These are phyloP conservation scores for Tillandsia fasciculata DNA, from an alignment of 176 grass and related monocot genomes.

Conservation along the genomic window DNA sequence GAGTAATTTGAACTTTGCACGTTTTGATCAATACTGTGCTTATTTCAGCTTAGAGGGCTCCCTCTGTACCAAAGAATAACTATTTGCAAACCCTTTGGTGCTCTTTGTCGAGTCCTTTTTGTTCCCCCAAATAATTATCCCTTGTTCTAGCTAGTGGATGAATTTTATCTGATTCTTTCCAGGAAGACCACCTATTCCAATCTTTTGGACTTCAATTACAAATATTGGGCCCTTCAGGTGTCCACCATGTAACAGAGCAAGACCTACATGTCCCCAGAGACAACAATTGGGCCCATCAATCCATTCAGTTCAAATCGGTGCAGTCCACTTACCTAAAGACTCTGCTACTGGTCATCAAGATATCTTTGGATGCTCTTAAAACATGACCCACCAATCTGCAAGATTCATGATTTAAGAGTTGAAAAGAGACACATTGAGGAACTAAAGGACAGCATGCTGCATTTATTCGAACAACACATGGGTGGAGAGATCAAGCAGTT, in stretches of 20 bases:
- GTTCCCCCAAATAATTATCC: neutral
- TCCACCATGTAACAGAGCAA: neutral
- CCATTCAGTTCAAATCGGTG: neutral
- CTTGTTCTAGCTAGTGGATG: neutral
- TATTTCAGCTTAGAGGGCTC: too few species aligned
- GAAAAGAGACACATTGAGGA: neutral
- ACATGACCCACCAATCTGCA: neutral
- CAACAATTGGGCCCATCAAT: slow-evolving; percentile 4
- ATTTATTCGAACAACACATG: neutral
- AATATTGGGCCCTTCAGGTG: neutral
- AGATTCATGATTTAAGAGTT: neutral
- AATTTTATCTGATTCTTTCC: neutral
- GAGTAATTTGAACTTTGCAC: neutral
- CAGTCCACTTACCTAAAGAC: neutral
- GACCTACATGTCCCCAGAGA: neutral
- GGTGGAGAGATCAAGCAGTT: neutral
- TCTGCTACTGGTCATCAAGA: neutral
- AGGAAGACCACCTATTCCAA: neutral
- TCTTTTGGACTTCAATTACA: neutral
- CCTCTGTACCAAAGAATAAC: too few species aligned
- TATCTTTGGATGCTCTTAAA: slow-evolving; percentile 10
- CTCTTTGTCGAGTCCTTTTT: too few species aligned
- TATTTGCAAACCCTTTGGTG: neutral
- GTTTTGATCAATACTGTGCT: too few species aligned
- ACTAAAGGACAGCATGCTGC: neutral